Percentiles rank a stretch among this genome's conserved stretches.
These are phyloP conservation scores for Ceratobasidium sp. DNA, from an alignment of 1,284 basidiomycete species.

Conservation along the genomic window DNA sequence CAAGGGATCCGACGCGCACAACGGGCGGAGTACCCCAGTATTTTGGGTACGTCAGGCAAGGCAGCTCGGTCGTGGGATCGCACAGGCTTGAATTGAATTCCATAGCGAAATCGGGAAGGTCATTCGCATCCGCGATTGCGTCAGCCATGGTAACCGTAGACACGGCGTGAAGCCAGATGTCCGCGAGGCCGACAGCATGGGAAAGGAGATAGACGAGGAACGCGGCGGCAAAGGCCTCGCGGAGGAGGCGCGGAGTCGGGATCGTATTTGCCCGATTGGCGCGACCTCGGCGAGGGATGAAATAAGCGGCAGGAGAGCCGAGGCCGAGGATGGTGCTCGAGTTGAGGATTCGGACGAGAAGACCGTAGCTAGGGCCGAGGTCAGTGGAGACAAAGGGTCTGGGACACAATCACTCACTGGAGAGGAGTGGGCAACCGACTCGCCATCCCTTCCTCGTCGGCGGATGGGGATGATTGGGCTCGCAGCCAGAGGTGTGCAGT, in stretches of 20 bases:
- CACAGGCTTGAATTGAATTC: constrained; percentile 18
- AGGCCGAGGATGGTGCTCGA: constrained; percentile 44
- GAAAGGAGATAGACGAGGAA: constrained; percentile 40
- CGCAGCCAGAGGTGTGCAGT: constrained; percentile 36
- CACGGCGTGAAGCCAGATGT: constrained; percentile 37
- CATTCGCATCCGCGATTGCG: not conserved
- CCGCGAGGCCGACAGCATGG: constrained; percentile 40
- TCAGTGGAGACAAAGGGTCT: constrained; percentile 9
- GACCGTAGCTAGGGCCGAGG: constrained; percentile 29
- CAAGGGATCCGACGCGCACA: not conserved
- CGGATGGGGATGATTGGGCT: constrained; percentile 26
- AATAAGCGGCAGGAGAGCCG: constrained; percentile 26
- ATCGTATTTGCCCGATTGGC: not conserved
- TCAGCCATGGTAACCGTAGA: constrained; percentile 21
- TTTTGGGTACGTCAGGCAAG: constrained; percentile 4
- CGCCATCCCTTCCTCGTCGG: constrained; percentile 18
- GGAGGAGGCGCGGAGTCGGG: constrained; percentile 27
- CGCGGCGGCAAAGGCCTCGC: constrained; percentile 41
- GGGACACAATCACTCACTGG: constrained; percentile 14
- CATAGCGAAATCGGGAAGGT: constrained; percentile 14
- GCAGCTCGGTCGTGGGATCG: constrained; percentile 21
- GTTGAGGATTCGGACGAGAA: constrained; percentile 39
- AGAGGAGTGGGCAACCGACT: constrained; percentile 27
- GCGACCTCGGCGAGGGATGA: constrained; percentile 16
- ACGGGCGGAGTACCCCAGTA: constrained; percentile 15